Conservation (phyloP, 2,329 filamentous ascomycete species). For the Thielaviopsis euricoi region DNA sequence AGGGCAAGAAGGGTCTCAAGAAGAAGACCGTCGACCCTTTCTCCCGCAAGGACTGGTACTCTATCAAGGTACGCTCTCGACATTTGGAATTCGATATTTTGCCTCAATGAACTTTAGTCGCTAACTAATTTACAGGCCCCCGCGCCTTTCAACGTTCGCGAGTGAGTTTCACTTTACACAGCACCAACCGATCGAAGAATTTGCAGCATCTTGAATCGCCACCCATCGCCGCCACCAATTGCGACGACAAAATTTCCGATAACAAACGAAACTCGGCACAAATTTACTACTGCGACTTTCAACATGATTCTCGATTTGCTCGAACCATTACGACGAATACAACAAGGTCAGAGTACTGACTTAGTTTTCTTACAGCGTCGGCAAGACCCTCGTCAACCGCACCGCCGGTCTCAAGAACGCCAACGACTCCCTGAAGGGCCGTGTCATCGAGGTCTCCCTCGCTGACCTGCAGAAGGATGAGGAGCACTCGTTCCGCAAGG, state of each 20-base stretch:
- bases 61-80: constrained; percentile 59
- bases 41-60: constrained; percentile 98
- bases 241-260: neutral
- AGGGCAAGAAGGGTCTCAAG: constrained; percentile 99
- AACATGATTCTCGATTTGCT: neutral
- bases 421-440: constrained; percentile 96
- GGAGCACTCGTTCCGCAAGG: constrained; percentile 98
- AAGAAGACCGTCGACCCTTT: constrained; percentile 98
- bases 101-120: neutral
- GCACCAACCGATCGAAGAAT: constrained; percentile 1
- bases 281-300: neutral
- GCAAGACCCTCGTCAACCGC: constrained; percentile 98
- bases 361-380: constrained; percentile 50
- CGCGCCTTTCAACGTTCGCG: constrained; percentile 86
- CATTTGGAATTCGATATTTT: neutral
- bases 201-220: neutral
- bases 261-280: neutral
- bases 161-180: constrained; percentile 49
- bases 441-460: constrained; percentile 96
- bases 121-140: constrained; percentile 48
- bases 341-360: constrained; percentile 10
- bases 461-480: constrained; percentile 99
- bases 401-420: constrained; percentile 99
- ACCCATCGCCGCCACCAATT: neutral
- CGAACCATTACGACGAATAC: neutral